A percentile compares a stretch with the other conserved stretches of the same genome.
These are phyloP conservation scores for Triangularia verruculosa DNA, from an alignment of 2,329 filamentous ascomycete species.

Conservation along the genomic window DNA sequence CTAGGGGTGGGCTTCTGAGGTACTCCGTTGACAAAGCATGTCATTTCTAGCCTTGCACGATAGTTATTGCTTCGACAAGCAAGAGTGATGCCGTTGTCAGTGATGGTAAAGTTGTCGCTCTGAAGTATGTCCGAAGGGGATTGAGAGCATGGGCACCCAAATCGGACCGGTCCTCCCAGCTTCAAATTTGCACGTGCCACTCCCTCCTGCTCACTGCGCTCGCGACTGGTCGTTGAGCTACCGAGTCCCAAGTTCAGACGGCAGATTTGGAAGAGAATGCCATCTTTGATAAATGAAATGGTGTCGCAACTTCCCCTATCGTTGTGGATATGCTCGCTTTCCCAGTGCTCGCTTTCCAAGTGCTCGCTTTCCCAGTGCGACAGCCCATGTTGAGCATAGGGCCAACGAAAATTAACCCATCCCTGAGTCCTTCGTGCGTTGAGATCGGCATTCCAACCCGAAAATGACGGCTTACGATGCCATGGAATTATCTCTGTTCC, in stretches of 20 bases:
- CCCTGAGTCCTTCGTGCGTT: slow-evolving; percentile 12
- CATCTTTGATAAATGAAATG: slow-evolving; percentile 14
- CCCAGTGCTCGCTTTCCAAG: too few species aligned
- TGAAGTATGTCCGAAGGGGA: background rate
- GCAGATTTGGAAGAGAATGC: slow-evolving; percentile 12
- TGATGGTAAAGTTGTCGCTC: background rate
- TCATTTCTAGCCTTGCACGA: slow-evolving; percentile 6
- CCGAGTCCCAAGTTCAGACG: slow-evolving; percentile 15
- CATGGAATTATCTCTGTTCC: slow-evolving; percentile 5
- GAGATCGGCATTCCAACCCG: slow-evolving; percentile 1
- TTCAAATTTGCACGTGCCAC: slow-evolving; percentile 8
- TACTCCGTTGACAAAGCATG: slow-evolving; percentile 8
- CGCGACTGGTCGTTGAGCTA: slow-evolving; percentile 2
- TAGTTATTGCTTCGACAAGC: slow-evolving; percentile 9
- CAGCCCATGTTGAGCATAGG: slow-evolving; percentile 15
- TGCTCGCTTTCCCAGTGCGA: slow-evolving; percentile 3
- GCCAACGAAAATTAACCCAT: slow-evolving; percentile 19
- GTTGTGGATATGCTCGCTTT: background rate
- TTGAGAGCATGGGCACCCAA: slow-evolving; percentile 15
- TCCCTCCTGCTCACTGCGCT: background rate
- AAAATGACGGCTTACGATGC: background rate
- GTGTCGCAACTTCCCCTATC: slow-evolving; percentile 10
- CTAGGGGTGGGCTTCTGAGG: background rate
- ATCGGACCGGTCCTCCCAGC: slow-evolving; percentile 12
- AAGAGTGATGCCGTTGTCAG: background rate